A percentile compares a stretch with the other conserved stretches of the same genome.
Conservation (phyloP, 306 rosid species). For the Chamaecrista fasciculata region DNA sequence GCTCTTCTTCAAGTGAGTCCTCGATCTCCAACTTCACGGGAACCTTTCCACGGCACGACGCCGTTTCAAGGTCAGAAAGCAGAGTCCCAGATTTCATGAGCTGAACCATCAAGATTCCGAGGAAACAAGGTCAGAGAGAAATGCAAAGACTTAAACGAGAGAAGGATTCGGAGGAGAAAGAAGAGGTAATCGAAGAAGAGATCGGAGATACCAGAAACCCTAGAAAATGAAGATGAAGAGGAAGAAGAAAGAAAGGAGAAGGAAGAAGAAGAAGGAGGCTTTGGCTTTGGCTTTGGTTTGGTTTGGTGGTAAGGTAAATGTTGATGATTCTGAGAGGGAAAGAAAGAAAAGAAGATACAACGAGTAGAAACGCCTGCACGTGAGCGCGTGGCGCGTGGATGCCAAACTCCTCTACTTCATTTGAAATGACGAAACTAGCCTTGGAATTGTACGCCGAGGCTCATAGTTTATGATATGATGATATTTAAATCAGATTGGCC, state of each 20-base stretch:
- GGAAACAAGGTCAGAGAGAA: background rate
- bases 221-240: background rate
- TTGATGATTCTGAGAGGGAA: background rate
- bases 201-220: conserved; percentile 49
- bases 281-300: no score
- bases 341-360: background rate
- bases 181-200: conserved; percentile 15
- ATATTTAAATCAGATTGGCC: no score
- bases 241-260: background rate
- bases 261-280: background rate
- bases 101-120: conserved; percentile 46
- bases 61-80: conserved; percentile 41
- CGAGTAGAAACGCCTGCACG: conserved; percentile 46
- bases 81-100: conserved; percentile 55
- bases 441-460: background rate
- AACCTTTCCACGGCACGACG: conserved; percentile 40
- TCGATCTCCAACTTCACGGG: conserved; percentile 76
- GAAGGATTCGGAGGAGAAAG: background rate
- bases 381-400: conserved; percentile 12
- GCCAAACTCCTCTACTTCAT: background rate
- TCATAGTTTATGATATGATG: no score
- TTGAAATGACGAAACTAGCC: background rate
- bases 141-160: background rate
- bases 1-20: conserved; percentile 62
- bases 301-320: no score